phyloP scores from a whole-genome alignment of 2,329 filamentous ascomycete species.

The Scytalidium lignicola region DNA sequence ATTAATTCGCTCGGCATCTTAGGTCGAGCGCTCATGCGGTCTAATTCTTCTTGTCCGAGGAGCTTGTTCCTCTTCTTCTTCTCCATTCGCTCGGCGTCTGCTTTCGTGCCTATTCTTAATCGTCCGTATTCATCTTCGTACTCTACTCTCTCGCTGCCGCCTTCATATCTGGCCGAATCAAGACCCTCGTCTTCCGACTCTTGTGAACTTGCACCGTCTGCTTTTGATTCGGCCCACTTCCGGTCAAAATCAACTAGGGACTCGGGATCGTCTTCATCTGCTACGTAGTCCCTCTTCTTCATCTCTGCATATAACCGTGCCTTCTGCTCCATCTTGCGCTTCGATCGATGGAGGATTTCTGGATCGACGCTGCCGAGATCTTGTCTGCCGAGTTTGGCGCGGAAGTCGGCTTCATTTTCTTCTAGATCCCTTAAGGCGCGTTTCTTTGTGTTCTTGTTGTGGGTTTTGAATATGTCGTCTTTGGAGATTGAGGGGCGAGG shows the following conservation, averaged over 20 bases:
- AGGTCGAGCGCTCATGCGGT: conserved; percentile 64
- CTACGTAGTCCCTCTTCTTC: conserved; percentile 78
- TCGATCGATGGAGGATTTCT: conserved; percentile 55
- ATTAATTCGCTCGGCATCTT: conserved; percentile 67
- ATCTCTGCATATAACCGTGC: conserved; percentile 81
- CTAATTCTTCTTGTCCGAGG: conserved; percentile 55
- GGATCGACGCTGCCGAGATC: conserved; percentile 59
- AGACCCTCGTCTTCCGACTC: conserved; percentile 57
- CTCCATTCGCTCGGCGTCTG: conserved; percentile 61
- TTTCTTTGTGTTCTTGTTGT: conserved; percentile 58
- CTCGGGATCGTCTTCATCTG: conserved; percentile 52
- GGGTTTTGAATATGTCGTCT: conserved; percentile 62
- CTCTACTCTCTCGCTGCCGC: conserved; percentile 61
- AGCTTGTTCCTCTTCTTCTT: conserved; percentile 48
- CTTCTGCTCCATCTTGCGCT: conserved; percentile 84
- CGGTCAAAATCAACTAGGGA: conserved; percentile 88
- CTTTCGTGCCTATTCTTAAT: conserved; percentile 65
- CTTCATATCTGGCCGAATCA: conserved; percentile 30
- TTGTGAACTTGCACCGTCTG: conserved; percentile 36
- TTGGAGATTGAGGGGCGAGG: conserved; percentile 52
- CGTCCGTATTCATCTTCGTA: conserved; percentile 91
- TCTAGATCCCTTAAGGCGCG: conserved; percentile 55
- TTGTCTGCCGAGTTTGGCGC: conserved; percentile 53
- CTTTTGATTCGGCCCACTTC: conserved; percentile 78
- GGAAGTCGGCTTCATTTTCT: conserved; percentile 38